Evolutionary conservation across 169 alveolate genomes (phyloP), one percentile per base, ranked within the genome.

Genomic region (Plasmodium coatneyi): DNA sequence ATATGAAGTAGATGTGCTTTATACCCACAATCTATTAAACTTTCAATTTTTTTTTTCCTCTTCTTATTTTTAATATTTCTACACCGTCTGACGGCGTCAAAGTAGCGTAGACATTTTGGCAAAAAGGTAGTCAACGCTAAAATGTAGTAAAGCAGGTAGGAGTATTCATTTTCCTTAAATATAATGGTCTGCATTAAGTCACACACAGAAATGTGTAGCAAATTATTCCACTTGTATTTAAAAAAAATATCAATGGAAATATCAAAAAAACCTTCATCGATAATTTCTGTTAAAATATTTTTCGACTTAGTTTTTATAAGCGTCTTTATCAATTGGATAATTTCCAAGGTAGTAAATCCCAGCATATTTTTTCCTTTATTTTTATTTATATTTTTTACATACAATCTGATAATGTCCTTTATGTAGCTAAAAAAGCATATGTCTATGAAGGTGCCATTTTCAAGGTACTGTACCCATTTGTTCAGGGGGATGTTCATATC

Each of bases 221-320:
- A 36, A 54, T 86, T 86, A 76, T 86, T 86, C 93, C 93, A 86
- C 54, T 86, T 86, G 41, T 74, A 86, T 36, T 86, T 86, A 74
- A 86, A 86, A 46, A 86, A 86, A 5, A 86, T 86, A 86, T 86
- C 93, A 72, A 86, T 86, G 28, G 93, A 86, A n/a, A 86, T 86
- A 54, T 86, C 93, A 28, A 86, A 86, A 76, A 86, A 86, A 0
- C 93, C 93, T 74, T 86, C 93, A 49, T 86, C 93, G 1, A 86
- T 86, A 12, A 86, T 86, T 86, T 86, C 93, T 34, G 93, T 72
- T 43, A 86, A 49, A 19, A 86, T 86, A 30, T 86, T 86, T 74
- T 86, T 86, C 5, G 93, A 86, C 28, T 86, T 86, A 0, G 93
- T 86, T 52, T 86, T 86, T 25, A 86, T 86, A 19, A 86, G 80